phyloP scores from a whole-genome alignment of 2,329 filamentous ascomycete genomes.

The Colletotrichum sp. region DNA sequence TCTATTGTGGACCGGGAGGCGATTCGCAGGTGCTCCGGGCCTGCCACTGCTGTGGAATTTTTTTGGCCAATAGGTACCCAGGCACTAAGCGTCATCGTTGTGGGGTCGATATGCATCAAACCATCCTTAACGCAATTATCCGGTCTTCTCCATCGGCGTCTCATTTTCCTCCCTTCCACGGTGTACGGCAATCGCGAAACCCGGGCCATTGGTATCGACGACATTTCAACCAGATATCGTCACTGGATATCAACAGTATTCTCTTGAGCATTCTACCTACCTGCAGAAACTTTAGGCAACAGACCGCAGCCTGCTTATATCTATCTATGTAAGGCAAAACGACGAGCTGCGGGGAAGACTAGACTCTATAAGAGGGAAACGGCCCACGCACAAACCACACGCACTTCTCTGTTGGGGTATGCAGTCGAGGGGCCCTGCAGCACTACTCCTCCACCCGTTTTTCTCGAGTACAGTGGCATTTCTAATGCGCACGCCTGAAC shows the following conservation, averaged over 20 bases:
- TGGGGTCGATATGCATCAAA: conserved; percentile 17
- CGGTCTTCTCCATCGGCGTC: not conserved
- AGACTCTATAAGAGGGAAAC: not conserved
- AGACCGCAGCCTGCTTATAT: not conserved
- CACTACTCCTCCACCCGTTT: conserved; percentile 18
- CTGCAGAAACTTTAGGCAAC: not conserved
- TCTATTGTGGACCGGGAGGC: not conserved
- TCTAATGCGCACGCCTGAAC: conserved; percentile 20
- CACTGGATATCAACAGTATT: not conserved
- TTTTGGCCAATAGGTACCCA: not conserved
- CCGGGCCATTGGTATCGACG: not conserved
- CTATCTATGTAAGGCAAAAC: not conserved
- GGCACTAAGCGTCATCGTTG: conserved; percentile 19
- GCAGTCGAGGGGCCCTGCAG: conserved; percentile 16
- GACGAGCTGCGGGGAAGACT: not conserved
- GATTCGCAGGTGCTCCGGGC: not conserved
- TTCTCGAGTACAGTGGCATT: conserved; percentile 22
- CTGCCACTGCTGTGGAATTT: not conserved
- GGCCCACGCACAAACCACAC: not conserved
- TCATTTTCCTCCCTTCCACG: conserved; percentile 17
- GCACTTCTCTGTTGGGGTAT: not conserved
- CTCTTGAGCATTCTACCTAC: not conserved
- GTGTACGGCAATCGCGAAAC: conserved; percentile 3
- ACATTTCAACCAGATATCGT: not conserved
- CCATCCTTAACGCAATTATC: not conserved